Percentiles rank a stretch among this genome's conserved stretches.
These are phyloP conservation scores for Botryotinia calthae DNA, from an alignment of 2,329 filamentous ascomycete genomes.

Conservation along the genomic window DNA sequence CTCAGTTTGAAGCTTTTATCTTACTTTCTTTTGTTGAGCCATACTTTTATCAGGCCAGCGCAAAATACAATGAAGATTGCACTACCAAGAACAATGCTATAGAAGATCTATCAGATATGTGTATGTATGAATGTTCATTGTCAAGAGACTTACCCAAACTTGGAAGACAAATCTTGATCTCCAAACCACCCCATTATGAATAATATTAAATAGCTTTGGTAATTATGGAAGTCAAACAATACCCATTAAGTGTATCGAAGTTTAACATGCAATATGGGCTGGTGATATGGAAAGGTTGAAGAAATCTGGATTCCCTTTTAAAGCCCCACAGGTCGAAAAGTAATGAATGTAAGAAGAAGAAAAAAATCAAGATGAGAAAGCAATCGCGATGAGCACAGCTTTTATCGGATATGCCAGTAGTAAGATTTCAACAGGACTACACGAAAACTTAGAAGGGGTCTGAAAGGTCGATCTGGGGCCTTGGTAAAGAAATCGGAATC, in stretches of 20 bases:
- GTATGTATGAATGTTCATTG: neutral
- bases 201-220: conserved; percentile 7
- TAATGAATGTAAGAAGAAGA: conserved; percentile 7
- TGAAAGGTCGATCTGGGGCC: neutral
- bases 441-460: conserved; percentile 2
- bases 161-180: conserved; percentile 10
- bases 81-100: conserved; percentile 15
- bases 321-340: neutral
- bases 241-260: neutral
- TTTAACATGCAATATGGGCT: neutral
- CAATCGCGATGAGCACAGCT: conserved; percentile 1
- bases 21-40: conserved; percentile 18
- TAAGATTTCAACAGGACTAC: neutral
- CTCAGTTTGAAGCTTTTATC: neutral
- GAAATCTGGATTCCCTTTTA: neutral
- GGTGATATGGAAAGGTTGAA: neutral
- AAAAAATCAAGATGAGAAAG: neutral
- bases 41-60: conserved; percentile 10
- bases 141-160: conserved; percentile 15
- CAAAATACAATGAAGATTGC: conserved; percentile 2
- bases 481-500: neutral
- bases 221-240: neutral
- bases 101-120: neutral
- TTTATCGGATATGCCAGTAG: conserved; percentile 6
- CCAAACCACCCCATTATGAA: conserved; percentile 22